phyloP scores from a whole-genome alignment of 345 rosid species.

The Euphorbia lathyris region DNA sequence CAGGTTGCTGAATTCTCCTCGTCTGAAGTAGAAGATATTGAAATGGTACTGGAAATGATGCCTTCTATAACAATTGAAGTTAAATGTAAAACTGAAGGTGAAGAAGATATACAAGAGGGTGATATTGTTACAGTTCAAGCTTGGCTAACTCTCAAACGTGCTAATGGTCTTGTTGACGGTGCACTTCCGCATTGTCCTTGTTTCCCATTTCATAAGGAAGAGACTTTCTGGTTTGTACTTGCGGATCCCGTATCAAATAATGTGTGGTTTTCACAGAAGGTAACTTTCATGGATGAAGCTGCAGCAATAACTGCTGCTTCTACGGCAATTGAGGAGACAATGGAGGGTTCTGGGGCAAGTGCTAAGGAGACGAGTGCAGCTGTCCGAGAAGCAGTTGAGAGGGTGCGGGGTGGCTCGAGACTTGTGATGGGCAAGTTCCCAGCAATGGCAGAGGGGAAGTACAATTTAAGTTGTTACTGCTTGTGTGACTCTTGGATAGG shows the following conservation, averaged over 20 bases:
- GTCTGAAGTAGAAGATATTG: conserved; percentile 64
- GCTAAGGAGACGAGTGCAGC: conserved; percentile 67
- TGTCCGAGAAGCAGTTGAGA: conserved; percentile 66
- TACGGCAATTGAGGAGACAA: conserved; percentile 80
- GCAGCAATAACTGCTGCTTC: conserved; percentile 77
- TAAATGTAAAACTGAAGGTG: conserved; percentile 96
- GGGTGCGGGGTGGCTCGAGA: conserved; percentile 80
- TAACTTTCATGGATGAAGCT: conserved; percentile 90
- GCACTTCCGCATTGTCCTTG: conserved; percentile 86
- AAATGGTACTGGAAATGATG: conserved; percentile 86
- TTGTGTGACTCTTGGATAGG: conserved; percentile 96
- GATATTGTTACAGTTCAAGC: conserved; percentile 82
- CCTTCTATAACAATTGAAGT: conserved; percentile 76
- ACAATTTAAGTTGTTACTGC: conserved; percentile 81
- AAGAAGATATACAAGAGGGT: conserved; percentile 96
- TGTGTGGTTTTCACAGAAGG: conserved; percentile 93
- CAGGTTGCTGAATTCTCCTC: conserved; percentile 80
- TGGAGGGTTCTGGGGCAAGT: conserved; percentile 87
- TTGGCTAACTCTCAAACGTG: conserved; percentile 78
- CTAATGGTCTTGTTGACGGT: conserved; percentile 71
- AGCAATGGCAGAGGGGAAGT: conserved; percentile 82
- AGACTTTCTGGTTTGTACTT: conserved; percentile 87
- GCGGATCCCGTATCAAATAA: conserved; percentile 72
- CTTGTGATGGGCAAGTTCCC: conserved; percentile 88
- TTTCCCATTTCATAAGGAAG: conserved; percentile 95